These are phyloP conservation scores for Colletotrichum agaves DNA, from an alignment of 2,329 filamentous ascomycete genomes.

Conservation along the genomic window DNA sequence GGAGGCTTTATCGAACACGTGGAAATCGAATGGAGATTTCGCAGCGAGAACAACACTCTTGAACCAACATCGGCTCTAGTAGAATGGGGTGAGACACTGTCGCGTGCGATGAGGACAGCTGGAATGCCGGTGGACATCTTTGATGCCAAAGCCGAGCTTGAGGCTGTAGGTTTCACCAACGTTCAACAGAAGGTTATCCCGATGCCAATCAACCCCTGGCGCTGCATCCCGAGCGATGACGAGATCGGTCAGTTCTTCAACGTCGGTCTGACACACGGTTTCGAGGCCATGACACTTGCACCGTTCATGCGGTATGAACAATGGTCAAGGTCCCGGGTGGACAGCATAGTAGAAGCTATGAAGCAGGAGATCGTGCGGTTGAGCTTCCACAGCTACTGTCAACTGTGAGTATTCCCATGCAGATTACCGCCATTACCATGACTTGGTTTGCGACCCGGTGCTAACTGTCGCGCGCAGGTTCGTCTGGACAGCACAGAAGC, in stretches of 20 bases:
- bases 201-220: slow-evolving; percentile 81
- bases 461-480: slow-evolving; percentile 33
- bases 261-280: slow-evolving; percentile 76
- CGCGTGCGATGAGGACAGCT: slow-evolving; percentile 73
- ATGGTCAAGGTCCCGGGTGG: slow-evolving; percentile 72
- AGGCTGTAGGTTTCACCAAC: slow-evolving; percentile 81
- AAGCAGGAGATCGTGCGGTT: slow-evolving; percentile 76
- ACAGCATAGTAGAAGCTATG: slow-evolving; percentile 69
- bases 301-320: slow-evolving; percentile 73
- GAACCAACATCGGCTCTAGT: slow-evolving; percentile 66
- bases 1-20: slow-evolving; percentile 87
- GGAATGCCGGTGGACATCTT: slow-evolving; percentile 73
- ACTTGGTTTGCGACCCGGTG: not conserved
- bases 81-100: slow-evolving; percentile 77
- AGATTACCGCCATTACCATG: slow-evolving; percentile 10
- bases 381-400: slow-evolving; percentile 78
- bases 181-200: slow-evolving; percentile 76
- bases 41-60: slow-evolving; percentile 74
- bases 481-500: slow-evolving; percentile 40
- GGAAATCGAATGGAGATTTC: slow-evolving; percentile 85
- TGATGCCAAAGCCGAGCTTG: slow-evolving; percentile 63
- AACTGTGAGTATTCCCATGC: slow-evolving; percentile 68
- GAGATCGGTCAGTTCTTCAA: slow-evolving; percentile 87
- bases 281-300: slow-evolving; percentile 78
- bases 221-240: slow-evolving; percentile 61